Evolutionary conservation across 2,329 filamentous ascomycete species (phyloP).

Genomic region (Phoma sp.): DNA sequence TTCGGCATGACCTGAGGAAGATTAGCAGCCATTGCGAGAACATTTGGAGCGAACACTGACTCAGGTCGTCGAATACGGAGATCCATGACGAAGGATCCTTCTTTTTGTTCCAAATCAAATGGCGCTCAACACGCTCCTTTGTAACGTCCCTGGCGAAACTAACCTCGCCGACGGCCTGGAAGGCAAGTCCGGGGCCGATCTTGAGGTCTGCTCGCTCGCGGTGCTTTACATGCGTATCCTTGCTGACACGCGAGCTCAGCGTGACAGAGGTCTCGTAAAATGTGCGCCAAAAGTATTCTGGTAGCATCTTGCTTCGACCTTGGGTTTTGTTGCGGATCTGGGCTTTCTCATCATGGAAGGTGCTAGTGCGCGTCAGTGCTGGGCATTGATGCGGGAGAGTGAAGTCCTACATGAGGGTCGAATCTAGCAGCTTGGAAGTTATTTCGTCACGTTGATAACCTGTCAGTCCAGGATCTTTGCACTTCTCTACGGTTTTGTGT

Average conservation of each 20-base stretch:
- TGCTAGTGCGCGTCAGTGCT: too few relatives aligned
- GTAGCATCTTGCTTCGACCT: too few relatives aligned
- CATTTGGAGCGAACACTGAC: conserved; percentile 8
- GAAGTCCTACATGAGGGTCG: too few relatives aligned
- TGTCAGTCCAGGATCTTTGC: too few relatives aligned
- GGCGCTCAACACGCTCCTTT: conserved; percentile 8
- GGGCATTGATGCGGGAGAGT: too few relatives aligned
- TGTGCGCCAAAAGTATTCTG: conserved; percentile 10
- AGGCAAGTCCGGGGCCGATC: conserved; percentile 13
- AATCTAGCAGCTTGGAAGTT: too few relatives aligned
- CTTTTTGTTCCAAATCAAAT: conserved; percentile 19
- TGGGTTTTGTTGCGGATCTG: too few relatives aligned
- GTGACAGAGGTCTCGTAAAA: conserved; percentile 23
- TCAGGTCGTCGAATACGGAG: conserved; percentile 12
- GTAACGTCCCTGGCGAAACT: conserved; percentile 1
- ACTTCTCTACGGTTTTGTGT: too few relatives aligned
- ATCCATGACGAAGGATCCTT: conserved; percentile 21
- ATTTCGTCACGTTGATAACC: too few relatives aligned
- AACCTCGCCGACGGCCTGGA: conserved; percentile 24
- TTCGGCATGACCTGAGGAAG: conserved; percentile 1
- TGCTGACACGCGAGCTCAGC: conserved; percentile 15
- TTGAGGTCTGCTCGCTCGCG: conserved; percentile 8
- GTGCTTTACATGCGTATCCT: conserved; percentile 20
- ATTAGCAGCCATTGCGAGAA: too few relatives aligned
- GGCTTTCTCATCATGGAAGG: too few relatives aligned